Evolutionary conservation across 2,329 filamentous ascomycete species (phyloP).

Genomic region (Aaosphaeria arxii): DNA sequence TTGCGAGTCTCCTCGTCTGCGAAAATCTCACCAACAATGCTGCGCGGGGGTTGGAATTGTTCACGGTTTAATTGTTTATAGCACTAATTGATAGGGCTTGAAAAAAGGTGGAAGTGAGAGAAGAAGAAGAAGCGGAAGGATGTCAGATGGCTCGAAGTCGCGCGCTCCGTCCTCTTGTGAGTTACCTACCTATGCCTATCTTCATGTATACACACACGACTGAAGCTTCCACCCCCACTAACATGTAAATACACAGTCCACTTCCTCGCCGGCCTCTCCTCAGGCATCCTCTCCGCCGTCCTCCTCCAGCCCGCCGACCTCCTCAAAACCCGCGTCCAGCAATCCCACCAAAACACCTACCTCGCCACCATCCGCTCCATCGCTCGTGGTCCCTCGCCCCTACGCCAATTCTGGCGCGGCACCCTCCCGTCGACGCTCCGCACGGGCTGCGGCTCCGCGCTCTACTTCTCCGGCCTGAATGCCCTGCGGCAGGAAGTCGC

Average conservation of each 20-base stretch:
- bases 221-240: too few relatives aligned
- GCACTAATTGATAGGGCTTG: too few relatives aligned
- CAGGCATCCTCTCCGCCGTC: conserved; percentile 82
- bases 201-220: too few relatives aligned
- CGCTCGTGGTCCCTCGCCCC: conserved; percentile 61
- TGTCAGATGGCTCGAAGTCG: conserved; percentile 51
- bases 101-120: too few relatives aligned
- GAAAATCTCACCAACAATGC: too few relatives aligned
- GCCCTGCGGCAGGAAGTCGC: conserved; percentile 69
- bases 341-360: conserved; percentile 70
- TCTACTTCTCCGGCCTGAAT: conserved; percentile 92
- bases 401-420: conserved; percentile 84
- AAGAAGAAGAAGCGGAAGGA: conserved; percentile 29
- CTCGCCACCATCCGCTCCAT: conserved; percentile 67
- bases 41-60: too few relatives aligned
- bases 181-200: too few relatives aligned
- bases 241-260: conserved; percentile 60
- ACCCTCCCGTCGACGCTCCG: conserved; percentile 89
- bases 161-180: conserved; percentile 51
- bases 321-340: conserved; percentile 93
- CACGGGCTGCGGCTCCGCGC: conserved; percentile 86
- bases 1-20: too few relatives aligned
- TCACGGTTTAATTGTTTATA: too few relatives aligned
- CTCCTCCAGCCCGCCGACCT: conserved; percentile 94
- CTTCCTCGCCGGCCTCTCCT: conserved; percentile 83